Percentiles rank a stretch among this genome's conserved stretches.
Conservation (phyloP, 2,329 filamentous ascomycete genomes). For the Cladophialophora carrionii region DNA sequence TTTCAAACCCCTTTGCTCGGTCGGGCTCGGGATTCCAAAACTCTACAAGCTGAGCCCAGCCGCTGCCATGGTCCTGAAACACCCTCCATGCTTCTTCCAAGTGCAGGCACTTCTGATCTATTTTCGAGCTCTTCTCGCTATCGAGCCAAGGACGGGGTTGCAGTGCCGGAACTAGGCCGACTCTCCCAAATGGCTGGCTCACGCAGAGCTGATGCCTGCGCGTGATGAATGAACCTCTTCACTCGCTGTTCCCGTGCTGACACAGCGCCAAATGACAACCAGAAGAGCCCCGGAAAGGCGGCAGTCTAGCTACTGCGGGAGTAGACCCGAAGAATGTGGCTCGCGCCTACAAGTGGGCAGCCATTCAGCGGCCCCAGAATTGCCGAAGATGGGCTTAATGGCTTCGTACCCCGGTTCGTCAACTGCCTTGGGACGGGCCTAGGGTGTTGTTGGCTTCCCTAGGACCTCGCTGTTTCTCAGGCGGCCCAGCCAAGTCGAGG, state of each 20-base stretch:
- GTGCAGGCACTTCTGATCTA: background rate
- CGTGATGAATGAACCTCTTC: constrained; percentile 15
- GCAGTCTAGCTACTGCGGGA: constrained; percentile 26
- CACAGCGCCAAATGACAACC: constrained; percentile 22
- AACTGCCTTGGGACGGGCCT: constrained; percentile 14
- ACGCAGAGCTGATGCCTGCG: constrained; percentile 18
- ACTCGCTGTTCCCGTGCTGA: constrained; percentile 25
- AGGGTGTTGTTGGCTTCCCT: constrained; percentile 18
- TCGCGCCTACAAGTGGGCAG: constrained; percentile 7
- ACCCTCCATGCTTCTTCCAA: constrained; percentile 1
- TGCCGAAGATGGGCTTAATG: constrained; percentile 15
- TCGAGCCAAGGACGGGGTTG: constrained; percentile 2
- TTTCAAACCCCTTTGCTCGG: constrained; percentile 11
- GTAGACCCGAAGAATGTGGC: constrained; percentile 17
- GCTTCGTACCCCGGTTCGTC: constrained; percentile 18
- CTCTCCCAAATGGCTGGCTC: constrained; percentile 13
- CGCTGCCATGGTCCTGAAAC: constrained; percentile 1
- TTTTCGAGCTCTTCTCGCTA: constrained; percentile 1
- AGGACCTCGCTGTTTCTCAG: constrained; percentile 16
- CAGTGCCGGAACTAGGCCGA: constrained; percentile 1
- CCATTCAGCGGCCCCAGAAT: constrained; percentile 15
- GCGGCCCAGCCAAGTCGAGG: constrained; percentile 27
- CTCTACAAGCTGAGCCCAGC: constrained; percentile 8
- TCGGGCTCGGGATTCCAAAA: constrained; percentile 7
- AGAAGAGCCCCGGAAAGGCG: constrained; percentile 29